Evolutionary conservation across 2,329 filamentous ascomycete genomes (phyloP), one percentile per base, ranked within the genome.

Genomic region (Claviceps capensis): DNA sequence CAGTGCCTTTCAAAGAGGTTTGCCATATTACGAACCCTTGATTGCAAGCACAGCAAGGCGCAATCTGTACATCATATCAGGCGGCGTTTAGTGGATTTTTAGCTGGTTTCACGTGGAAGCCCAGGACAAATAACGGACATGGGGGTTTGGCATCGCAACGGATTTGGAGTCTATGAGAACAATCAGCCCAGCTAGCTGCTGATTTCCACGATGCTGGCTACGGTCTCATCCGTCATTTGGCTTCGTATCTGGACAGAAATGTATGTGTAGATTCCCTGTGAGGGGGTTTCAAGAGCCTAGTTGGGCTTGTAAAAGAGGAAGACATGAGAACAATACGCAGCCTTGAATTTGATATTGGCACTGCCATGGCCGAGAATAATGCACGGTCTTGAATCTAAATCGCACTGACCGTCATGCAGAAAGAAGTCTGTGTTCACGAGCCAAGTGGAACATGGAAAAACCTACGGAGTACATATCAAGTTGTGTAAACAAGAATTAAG

Each of bases 1-100:
- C 19, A 26, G n/a, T 42, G 34, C 26, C 14, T 16, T 16, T 16
- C 16, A 43, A 23, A 3, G 1, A 22, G 17, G 4, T 14, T 43
- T 14, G 16, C 30, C 19, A 50, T 40, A 8, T 44, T 48, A 36
- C 5, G 30, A 42, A 41, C 36, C 45, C 40, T 53, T 48, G 38
- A 19, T 36, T 48, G 40, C 40, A 36, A 22, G 14, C 5, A 47
- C 34, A 51, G 43, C 48, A 47, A 42, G 26, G 17, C 30, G 30
- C 36, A 44, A 52, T 61, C 54, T 71, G 63, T 69, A 68, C 65
- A 69, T 62, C 62, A 68, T 62, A 62, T 64, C 62, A 65, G 61
- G 65, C 64, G 67, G 66, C 67, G 67, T 69, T 68, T 60, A 58
- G 60, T 53, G 62, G 61, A 57, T 54, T 55, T 59, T 53, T 51